Base-by-base conservation (phyloP, 768 basidiomycete genomes). In the Amanita phalloides region DNA sequence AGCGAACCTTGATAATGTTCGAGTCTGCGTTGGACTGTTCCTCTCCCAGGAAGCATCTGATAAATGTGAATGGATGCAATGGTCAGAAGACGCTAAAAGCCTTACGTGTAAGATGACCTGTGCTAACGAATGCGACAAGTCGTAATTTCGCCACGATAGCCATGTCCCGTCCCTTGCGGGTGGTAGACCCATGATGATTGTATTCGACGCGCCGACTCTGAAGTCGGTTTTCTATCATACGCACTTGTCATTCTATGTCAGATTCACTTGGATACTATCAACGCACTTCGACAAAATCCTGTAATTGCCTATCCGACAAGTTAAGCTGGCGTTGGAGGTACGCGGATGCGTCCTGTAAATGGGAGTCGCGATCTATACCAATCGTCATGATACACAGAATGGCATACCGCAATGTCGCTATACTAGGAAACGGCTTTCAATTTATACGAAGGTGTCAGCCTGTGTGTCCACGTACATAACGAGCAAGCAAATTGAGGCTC, bases 261-360 rank as follows among this genome's bases (percentile, higher is more conserved):
- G 35, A 30, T 49, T 3, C 11, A 17, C 6, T 9, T 6, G 3
- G 26, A 28, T 3, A 39, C 4, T 13, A 20, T 1, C 13, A n/a
- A 60, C 57, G 3, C 52, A 73, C 75, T 61, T 70, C 74, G 5
- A 76, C 65, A 51, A 75, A 75, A 54, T 76, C 74, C 54, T 76
- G 75, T 4, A 69, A 58, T 51, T 70, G 65, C 2, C 48, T 56
- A 17, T 75, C 68, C 8, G 66, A 62, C 3, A 76, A 63, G 41
- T 58, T 57, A 20, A 71, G 54, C 52, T 77, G 75, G 26, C 66
- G 64, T 53, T 73, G 70, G 2, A 74, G 57, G 48, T 77, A 77
- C 28, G 65, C 35, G 0, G 70, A 66, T 0, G 74, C 73, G 41
- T 76, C 71, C 75, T 76, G 48, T 33, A 9, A 32, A 2, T 30